A percentile compares a stretch with the other conserved stretches of the same genome.
phyloP scores from a whole-genome alignment of 441 rosid genomes.

The Brassica balearica region DNA sequence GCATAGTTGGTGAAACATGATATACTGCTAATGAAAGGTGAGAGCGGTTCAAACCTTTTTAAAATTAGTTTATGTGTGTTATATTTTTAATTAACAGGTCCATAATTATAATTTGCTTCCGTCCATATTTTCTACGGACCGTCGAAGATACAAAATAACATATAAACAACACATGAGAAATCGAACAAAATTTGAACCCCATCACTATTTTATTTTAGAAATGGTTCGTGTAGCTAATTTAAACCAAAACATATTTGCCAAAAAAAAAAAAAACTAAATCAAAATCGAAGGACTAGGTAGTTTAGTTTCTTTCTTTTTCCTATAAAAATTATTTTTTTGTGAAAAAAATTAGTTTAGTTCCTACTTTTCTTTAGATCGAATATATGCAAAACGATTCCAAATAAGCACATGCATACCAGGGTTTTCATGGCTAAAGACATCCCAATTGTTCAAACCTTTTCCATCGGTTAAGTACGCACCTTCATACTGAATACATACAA shows the following conservation, averaged over 20 bases:
- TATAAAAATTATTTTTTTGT: too few relatives aligned
- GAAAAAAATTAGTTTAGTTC: background rate
- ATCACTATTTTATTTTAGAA: background rate
- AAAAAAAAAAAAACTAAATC: background rate
- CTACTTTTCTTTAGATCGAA: background rate
- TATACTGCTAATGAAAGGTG: too few relatives aligned
- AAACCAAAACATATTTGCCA: background rate
- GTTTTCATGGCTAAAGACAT: slow-evolving; percentile 47
- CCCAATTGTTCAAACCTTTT: slow-evolving; percentile 70
- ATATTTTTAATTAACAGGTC: too few relatives aligned
- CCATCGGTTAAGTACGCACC: slow-evolving; percentile 57
- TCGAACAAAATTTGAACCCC: background rate
- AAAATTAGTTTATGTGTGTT: too few relatives aligned
- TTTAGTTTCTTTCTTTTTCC: background rate
- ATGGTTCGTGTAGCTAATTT: background rate
- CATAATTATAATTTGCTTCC: too few relatives aligned
- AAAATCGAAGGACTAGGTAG: background rate
- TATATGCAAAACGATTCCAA: background rate
- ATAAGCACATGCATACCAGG: slow-evolving; percentile 41
- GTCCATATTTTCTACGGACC: too few relatives aligned
- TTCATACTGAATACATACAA: slow-evolving; percentile 48
- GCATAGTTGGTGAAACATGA: too few relatives aligned
- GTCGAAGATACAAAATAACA: background rate
- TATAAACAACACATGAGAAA: background rate
- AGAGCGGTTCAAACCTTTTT: too few relatives aligned